phyloP scores from a whole-genome alignment of 169 alveolate species.

The Eimeria falciformis region DNA sequence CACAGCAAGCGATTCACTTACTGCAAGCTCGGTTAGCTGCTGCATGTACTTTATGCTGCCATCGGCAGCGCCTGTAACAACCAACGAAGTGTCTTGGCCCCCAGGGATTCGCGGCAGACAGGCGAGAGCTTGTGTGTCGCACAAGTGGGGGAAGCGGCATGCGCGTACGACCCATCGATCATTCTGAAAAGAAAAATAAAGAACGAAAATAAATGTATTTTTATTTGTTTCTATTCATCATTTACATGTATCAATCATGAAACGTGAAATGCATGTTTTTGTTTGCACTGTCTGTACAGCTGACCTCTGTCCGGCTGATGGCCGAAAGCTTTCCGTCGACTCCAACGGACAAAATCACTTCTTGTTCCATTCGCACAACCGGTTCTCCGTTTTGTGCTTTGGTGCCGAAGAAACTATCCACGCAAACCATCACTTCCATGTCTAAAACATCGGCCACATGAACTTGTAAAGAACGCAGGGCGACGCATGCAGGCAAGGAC shows the following conservation, averaged over 20 bases:
- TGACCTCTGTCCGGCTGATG: slow-evolving; percentile 22
- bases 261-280: neutral
- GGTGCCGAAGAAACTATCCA: slow-evolving; percentile 17
- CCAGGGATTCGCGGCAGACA: slow-evolving; percentile 53
- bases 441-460: slow-evolving; percentile 74
- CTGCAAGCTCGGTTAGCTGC: slow-evolving; percentile 50
- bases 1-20: neutral
- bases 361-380: slow-evolving; percentile 2
- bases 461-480: slow-evolving; percentile 68
- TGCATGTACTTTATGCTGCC: slow-evolving; percentile 61
- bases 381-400: neutral
- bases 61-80: slow-evolving; percentile 62
- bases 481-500: slow-evolving; percentile 74
- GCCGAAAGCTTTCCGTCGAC: slow-evolving; percentile 71
- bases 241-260: neutral
- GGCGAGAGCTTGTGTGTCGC: slow-evolving; percentile 71
- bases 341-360: slow-evolving; percentile 66
- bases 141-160: slow-evolving; percentile 62
- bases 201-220: neutral
- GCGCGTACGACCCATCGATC: slow-evolving; percentile 73
- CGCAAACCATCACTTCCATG: slow-evolving; percentile 38
- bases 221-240: neutral
- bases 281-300: neutral
- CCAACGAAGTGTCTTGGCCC: slow-evolving; percentile 32
- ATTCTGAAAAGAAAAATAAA: slow-evolving; percentile 12